Evolutionary conservation across 352 stramenopile species (phyloP).

Genomic region (Globisporangium orthogonon): DNA sequence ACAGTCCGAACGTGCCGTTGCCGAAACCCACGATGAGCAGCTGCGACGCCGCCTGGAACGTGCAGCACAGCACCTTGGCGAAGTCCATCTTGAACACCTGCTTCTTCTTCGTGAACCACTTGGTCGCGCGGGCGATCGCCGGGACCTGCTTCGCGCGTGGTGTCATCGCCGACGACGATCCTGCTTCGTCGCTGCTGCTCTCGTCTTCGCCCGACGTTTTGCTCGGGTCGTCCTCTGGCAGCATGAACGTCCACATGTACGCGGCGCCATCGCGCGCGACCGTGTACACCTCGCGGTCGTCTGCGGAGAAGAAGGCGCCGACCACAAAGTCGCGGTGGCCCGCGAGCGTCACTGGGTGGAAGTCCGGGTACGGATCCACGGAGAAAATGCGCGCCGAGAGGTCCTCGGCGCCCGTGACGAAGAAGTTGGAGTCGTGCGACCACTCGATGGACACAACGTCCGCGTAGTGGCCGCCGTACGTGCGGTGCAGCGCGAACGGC

Average conservation of each 20-base stretch:
- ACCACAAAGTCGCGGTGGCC: constrained; percentile 87
- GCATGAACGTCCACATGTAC: constrained; percentile 81
- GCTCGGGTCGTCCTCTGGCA: constrained; percentile 26
- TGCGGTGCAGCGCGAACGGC: constrained; percentile 86
- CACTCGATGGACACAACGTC: constrained; percentile 85
- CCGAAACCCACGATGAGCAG: constrained; percentile 95
- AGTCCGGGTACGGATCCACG: constrained; percentile 58
- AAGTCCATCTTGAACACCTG: constrained; percentile 89
- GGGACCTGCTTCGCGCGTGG: constrained; percentile 17
- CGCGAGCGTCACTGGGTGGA: constrained; percentile 83
- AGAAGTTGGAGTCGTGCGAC: constrained; percentile 86
- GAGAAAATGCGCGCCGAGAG: constrained; percentile 85
- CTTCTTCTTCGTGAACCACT: constrained; percentile 85
- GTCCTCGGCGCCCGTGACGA: constrained; percentile 87
- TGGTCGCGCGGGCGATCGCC: constrained; percentile 60
- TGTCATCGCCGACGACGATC: background rate
- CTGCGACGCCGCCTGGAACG: constrained; percentile 80
- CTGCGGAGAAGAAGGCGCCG: constrained; percentile 78
- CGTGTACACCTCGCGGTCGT: constrained; percentile 82
- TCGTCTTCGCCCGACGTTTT: constrained; percentile 26
- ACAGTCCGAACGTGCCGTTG: constrained; percentile 97
- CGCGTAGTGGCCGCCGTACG: constrained; percentile 86
- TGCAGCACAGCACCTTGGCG: constrained; percentile 84
- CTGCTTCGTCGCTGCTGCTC: constrained; percentile 20
- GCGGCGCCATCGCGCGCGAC: constrained; percentile 82